Base-by-base conservation (phyloP, 2,329 filamentous ascomycete genomes). In the Penicillium sp. region DNA sequence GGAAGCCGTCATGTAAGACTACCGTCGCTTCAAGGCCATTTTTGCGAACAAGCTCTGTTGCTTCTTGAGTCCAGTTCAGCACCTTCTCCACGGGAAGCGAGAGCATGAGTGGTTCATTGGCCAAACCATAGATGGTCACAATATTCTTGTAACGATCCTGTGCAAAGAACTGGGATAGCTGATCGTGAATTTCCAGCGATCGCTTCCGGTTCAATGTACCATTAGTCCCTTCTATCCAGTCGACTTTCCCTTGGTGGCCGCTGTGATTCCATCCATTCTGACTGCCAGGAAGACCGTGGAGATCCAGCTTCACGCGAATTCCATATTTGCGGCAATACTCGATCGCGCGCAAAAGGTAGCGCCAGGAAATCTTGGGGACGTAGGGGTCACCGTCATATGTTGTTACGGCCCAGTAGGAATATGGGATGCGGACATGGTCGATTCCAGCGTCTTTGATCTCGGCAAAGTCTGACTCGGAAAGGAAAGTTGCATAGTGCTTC, bases 251-350 rank as follows among this genome's bases (percentile, higher is more conserved):
- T 74, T 90, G 89, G 10, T 88, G 87, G 0, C 95, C 95, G 68
- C 91, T 96, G 76, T 99, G 95, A 70, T 97, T 97, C 94, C 94
- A 98, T 1, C 95, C 95, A 71, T 99, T 99, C 73, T 98, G 95
- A 62, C 90, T 94, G 0, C 95, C 95, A 0, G 94, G 94, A 0
- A 95, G 82, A n/a, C 85, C 93, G 78, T 99, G 95, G 4, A 97
- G 80, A 75, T 99, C 95, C 4, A 99, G 86, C 65, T 98, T 98
- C 43, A 99, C 87, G 1, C 95, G 89, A 4, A 99, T 81, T 0
- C 95, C 95, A 75, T 97, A 90, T 72, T 96, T 93, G 28, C 95
- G 89, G 48, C 91, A 92, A 85, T 92, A 99, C 76, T 99, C 95
- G 67, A 99, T 97, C 10, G 85, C 92, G 16, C 95, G 89, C 10